Conservation (phyloP, 75 land plant species). For the Selaginella tamariscina region DNA sequence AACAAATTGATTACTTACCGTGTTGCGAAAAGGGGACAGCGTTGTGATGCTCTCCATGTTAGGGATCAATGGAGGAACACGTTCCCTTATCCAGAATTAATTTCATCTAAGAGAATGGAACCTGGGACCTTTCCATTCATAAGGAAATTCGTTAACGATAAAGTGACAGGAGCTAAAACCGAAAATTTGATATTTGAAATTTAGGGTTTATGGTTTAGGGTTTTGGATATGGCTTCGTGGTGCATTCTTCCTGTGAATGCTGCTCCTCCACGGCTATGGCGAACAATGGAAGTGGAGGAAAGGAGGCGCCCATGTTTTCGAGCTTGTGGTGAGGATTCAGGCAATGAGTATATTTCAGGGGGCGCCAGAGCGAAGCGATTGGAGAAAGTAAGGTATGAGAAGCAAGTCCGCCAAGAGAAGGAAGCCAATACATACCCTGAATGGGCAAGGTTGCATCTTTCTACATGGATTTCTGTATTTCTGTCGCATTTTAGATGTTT, state of each 20-base stretch:
- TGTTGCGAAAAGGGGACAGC: too few relatives aligned
- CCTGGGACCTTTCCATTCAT: neutral
- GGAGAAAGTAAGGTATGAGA: conserved; percentile 58
- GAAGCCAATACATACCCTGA: conserved; percentile 48
- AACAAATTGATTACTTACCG: too few relatives aligned
- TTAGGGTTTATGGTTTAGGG: neutral
- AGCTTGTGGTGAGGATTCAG: neutral
- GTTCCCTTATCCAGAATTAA: too few relatives aligned
- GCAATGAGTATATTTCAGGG: too few relatives aligned
- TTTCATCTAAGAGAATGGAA: too few relatives aligned
- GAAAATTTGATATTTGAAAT: too few relatives aligned
- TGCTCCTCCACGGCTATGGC: neutral
- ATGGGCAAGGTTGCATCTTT: conserved; percentile 65
- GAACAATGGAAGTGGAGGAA: neutral
- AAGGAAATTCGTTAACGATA: too few relatives aligned
- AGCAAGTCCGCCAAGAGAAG: conserved; percentile 38
- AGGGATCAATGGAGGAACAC: too few relatives aligned
- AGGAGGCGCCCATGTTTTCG: neutral
- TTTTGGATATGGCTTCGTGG: neutral
- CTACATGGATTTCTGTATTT: neutral
- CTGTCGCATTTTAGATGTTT: neutral
- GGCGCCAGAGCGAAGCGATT: conserved; percentile 63
- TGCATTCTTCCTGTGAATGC: neutral
- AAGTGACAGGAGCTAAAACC: too few relatives aligned
- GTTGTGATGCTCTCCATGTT: too few relatives aligned